Percentiles rank a stretch among this genome's conserved stretches.
Conservation (phyloP, 345 rosid species). For the Capsella bursapastoris region DNA sequence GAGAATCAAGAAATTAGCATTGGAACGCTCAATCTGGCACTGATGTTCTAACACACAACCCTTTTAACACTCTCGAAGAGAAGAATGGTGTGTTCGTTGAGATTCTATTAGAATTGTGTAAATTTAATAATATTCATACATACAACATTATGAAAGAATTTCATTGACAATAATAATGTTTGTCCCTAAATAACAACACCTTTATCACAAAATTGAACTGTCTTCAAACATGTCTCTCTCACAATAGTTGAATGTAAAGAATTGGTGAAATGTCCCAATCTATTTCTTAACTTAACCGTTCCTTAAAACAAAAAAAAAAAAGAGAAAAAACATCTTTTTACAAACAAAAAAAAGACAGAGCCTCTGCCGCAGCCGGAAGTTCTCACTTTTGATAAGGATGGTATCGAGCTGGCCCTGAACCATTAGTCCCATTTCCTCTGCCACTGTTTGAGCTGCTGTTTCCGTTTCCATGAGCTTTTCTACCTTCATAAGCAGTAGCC, state of each 20-base stretch:
- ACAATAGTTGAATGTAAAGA: constrained; percentile 36
- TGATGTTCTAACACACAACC: constrained; percentile 39
- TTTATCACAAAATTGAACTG: constrained; percentile 9
- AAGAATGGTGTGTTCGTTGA: background rate
- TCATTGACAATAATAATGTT: constrained; percentile 15
- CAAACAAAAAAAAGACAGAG: constrained; percentile 7
- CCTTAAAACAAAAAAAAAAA: constrained; percentile 13
- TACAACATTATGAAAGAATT: constrained; percentile 26
- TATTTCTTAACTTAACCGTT: constrained; percentile 26
- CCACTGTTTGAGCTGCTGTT: constrained; percentile 51
- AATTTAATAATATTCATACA: constrained; percentile 12
- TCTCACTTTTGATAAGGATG: constrained; percentile 71
- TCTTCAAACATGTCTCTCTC: constrained; percentile 16
- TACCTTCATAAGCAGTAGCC: constrained; percentile 48
- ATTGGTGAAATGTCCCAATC: constrained; percentile 30
- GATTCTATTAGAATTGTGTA: background rate
- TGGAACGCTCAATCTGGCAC: constrained; percentile 28
- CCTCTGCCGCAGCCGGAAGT: constrained; percentile 23
- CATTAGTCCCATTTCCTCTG: constrained; percentile 55
- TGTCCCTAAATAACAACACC: constrained; percentile 18
- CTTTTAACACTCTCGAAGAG: constrained; percentile 29
- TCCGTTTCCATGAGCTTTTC: constrained; percentile 47
- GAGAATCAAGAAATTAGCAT: constrained; percentile 22
- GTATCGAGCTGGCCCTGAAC: constrained; percentile 54
- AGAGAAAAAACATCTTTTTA: constrained; percentile 22